A percentile compares a stretch with the other conserved stretches of the same genome.
These are phyloP conservation scores for Eucalyptus guilfoylei DNA, from an alignment of 345 rosid genomes.

Conservation along the genomic window DNA sequence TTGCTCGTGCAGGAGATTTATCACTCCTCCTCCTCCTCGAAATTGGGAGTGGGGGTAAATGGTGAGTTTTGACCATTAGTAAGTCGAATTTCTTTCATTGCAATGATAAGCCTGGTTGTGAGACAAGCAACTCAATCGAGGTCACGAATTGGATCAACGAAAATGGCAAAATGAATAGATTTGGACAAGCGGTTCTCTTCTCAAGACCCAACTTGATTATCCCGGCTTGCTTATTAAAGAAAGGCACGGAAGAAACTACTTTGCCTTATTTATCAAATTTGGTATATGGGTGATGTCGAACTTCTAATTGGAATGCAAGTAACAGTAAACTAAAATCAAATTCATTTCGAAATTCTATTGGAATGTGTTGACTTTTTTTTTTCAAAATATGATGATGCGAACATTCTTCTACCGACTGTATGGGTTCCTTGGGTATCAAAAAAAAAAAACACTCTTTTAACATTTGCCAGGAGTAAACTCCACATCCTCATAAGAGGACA, in stretches of 20 bases:
- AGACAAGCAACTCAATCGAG: fast-evolving
- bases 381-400: neutral
- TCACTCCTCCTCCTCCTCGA: neutral
- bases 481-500: neutral
- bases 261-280: neutral
- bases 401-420: too few relatives aligned
- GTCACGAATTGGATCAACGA: fast-evolving
- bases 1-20: neutral
- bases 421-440: too few relatives aligned
- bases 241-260: fast-evolving
- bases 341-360: fast-evolving
- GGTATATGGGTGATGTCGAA: neutral
- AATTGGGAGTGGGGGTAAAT: neutral
- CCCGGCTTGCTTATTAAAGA: fast-evolving
- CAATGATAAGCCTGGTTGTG: fast-evolving
- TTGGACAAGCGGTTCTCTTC: fast-evolving
- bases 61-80: neutral
- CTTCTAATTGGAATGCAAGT: neutral
- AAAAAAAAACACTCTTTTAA: neutral
- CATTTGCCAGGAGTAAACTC: neutral
- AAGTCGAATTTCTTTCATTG: neutral
- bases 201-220: neutral
- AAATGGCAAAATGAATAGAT: neutral
- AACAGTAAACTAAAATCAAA: neutral
- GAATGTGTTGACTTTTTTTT: neutral